Conservation (phyloP, 805 yeast genomes). For the Yarrowia sp. region DNA sequence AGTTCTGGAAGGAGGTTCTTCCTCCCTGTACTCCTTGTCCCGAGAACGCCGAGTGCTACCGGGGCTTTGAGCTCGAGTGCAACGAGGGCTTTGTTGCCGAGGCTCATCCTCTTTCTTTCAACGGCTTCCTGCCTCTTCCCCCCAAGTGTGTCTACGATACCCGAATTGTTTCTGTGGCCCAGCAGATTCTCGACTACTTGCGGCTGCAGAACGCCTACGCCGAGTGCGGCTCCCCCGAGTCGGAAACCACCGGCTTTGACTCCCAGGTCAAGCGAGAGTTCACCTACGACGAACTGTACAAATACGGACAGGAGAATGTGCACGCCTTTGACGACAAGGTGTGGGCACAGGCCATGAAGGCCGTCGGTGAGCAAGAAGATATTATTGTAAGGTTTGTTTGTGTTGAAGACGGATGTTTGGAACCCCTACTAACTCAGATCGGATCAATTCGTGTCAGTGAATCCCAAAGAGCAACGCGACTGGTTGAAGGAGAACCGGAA, state of each 20-base stretch:
- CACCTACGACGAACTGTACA: slow-evolving; percentile 32
- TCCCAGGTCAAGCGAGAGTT: slow-evolving; percentile 13
- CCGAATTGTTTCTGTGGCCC: slow-evolving; percentile 66
- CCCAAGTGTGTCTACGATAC: slow-evolving; percentile 79
- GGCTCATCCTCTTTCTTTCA: slow-evolving; percentile 49
- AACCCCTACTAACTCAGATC: slow-evolving; percentile 33
- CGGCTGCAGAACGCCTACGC: slow-evolving; percentile 71
- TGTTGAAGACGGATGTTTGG: slow-evolving; percentile 3
- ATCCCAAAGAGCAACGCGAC: slow-evolving; percentile 19
- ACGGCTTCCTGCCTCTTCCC: slow-evolving; percentile 65
- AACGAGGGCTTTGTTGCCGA: slow-evolving; percentile 56
- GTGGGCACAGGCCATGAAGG: slow-evolving; percentile 39
- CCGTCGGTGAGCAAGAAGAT: slow-evolving; percentile 39
- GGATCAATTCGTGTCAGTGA: slow-evolving; percentile 34
- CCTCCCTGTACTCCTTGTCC: slow-evolving; percentile 85
- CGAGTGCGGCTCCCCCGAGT: slow-evolving; percentile 57
- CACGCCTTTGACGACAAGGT: slow-evolving; percentile 38
- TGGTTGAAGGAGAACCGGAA: slow-evolving; percentile 37
- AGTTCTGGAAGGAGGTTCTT: slow-evolving; percentile 55
- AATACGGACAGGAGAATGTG: slow-evolving; percentile 20
- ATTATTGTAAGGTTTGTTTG: slow-evolving; percentile 39
- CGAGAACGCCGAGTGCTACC: slow-evolving; percentile 75
- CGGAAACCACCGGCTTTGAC: slow-evolving; percentile 42
- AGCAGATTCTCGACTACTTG: slow-evolving; percentile 69
- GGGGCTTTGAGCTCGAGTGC: slow-evolving; percentile 67